Percentiles rank a stretch among this genome's conserved stretches.
phyloP scores from a whole-genome alignment of 2,329 filamentous ascomycete genomes.

The Colletotrichum cereale region DNA sequence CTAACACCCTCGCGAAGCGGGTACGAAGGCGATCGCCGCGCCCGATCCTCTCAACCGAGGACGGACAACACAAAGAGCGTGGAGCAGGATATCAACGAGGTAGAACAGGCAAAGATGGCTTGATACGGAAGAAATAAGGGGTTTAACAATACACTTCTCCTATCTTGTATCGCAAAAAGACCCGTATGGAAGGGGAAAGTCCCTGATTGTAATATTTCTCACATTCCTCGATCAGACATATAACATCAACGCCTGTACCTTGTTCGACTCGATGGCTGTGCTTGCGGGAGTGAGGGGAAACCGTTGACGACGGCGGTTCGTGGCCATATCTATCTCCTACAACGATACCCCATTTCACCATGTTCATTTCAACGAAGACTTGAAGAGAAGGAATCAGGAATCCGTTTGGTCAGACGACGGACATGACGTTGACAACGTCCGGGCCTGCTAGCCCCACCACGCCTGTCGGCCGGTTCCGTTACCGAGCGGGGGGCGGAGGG shows the following conservation, averaged over 20 bases:
- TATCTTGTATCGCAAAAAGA: not conserved
- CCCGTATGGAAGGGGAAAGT: no score
- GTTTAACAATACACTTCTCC: not conserved
- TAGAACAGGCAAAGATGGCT: slow-evolving; percentile 4
- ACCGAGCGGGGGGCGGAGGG: not conserved
- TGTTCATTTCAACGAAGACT: not conserved
- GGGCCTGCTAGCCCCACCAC: not conserved
- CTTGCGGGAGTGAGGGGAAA: no score
- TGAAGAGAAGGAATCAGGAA: not conserved
- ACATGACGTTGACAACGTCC: not conserved
- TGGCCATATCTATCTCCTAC: not conserved
- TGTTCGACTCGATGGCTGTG: no score
- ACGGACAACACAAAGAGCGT: slow-evolving; percentile 27
- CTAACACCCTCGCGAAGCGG: slow-evolving; percentile 1
- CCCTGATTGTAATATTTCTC: no score
- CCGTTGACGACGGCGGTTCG: no score
- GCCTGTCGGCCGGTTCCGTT: not conserved
- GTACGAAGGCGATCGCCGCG: slow-evolving; percentile 31
- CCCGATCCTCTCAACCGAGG: not conserved
- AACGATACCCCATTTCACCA: not conserved
- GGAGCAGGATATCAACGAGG: slow-evolving; percentile 25
- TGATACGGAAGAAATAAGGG: not conserved
- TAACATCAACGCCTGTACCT: no score
- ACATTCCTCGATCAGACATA: no score
- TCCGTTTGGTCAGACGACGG: not conserved